Conservation (phyloP, 2,329 filamentous ascomycete genomes). For the Didymella segeticola region DNA sequence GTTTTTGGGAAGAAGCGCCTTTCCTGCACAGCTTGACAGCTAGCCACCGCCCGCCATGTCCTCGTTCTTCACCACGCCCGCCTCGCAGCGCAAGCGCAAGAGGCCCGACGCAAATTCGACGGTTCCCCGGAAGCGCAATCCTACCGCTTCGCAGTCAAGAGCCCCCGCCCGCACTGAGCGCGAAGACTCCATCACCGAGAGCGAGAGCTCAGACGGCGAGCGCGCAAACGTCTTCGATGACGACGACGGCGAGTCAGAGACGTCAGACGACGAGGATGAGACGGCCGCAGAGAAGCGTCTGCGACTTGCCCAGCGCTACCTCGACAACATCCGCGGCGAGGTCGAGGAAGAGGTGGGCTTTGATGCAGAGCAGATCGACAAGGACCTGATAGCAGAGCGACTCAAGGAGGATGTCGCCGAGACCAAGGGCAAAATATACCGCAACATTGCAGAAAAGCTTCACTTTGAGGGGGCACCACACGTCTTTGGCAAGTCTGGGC, state of each 20-base stretch:
- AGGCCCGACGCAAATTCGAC: conserved; percentile 60
- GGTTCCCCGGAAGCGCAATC: conserved; percentile 66
- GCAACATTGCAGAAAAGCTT: conserved; percentile 76
- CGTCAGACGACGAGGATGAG: conserved; percentile 79
- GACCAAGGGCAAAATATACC: conserved; percentile 87
- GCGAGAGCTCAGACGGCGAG: conserved; percentile 73
- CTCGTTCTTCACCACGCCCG: conserved; percentile 92
- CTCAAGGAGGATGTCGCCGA: conserved; percentile 92
- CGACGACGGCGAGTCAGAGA: conserved; percentile 53
- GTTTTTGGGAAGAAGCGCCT: conserved; percentile 5
- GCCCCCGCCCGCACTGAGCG: conserved; percentile 56
- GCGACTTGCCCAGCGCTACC: conserved; percentile 87
- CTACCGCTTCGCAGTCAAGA: conserved; percentile 51
- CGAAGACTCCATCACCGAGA: conserved; percentile 86
- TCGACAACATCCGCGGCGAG: conserved; percentile 86
- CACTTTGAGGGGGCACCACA: conserved; percentile 72
- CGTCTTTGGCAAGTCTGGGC: conserved; percentile 79
- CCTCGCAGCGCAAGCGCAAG: conserved; percentile 90
- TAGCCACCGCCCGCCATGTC: conserved; percentile 66
- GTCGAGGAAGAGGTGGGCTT: conserved; percentile 79
- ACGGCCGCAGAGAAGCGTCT: conserved; percentile 88
- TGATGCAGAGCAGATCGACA: conserved; percentile 91
- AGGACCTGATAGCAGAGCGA: conserved; percentile 83
- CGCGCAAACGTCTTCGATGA: conserved; percentile 50
- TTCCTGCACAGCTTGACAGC: conserved; percentile 8